Evolutionary conservation across 257 asterid species (phyloP), one percentile per base, ranked within the genome.

Genomic region (Asclepias syriaca): DNA sequence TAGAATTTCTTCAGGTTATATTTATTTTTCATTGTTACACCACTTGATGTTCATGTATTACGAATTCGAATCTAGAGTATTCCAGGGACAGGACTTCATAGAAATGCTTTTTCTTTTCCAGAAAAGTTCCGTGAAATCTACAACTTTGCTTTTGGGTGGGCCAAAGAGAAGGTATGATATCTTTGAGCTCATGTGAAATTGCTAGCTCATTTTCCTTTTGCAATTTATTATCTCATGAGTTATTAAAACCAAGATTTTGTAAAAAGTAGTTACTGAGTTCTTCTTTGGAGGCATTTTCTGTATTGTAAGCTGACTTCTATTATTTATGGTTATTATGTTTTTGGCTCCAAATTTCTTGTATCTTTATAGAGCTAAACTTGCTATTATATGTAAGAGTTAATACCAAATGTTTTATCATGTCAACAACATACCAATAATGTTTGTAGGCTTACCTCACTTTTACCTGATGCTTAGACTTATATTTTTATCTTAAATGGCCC

Each of bases 141-240:
- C 84, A 87, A 95, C 82, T 95, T 87, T 75, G 98, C 99, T 69
- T 95, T 95, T 81, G 90, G 96, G 78, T 95, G 99, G 99, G 98
- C 99, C 77, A 95, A 92, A 78, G 99, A 95, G 83, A 92, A 95
- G 98, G 99, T 95, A 79, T 67, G 64, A 51, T 18, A 34, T 21
- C 34, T 67, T 45, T 24, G 6, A 19, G 32, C 66, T 55, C 22
- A 53, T 74, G 19, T 70, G 61, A 55, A 39, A 65, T 53, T 39
- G 4, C 50, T 37, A 64, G 12, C 5, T 1, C 19, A 8, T 8
- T 53, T 22, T 70, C 32, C 39, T 37, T 54, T 70, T 22, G 56
- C 21, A n/a, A 34, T 63, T 63, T 63, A 16, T 18, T 8, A 16
- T 64, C 68, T 39, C 29, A 0, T 69, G n/a, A 34, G 65, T 9